Conservation (phyloP, 169 alveolate species). For the Plasmodium sp. region DNA sequence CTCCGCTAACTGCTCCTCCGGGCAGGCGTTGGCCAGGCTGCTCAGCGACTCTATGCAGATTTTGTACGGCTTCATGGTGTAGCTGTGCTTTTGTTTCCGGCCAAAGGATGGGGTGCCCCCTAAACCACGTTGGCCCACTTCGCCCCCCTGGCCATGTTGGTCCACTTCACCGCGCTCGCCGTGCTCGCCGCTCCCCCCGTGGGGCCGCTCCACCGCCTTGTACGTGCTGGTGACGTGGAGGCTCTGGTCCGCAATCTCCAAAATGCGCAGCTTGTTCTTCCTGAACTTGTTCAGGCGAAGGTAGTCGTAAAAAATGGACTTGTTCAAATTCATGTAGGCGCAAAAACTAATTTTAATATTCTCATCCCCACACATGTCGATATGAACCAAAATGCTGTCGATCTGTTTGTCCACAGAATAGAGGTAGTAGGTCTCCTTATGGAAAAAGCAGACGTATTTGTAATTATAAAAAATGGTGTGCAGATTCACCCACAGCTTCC, state of each 20-base stretch:
- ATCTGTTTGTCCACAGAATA: conserved; percentile 28
- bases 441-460: conserved; percentile 28
- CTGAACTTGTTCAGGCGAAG: background rate
- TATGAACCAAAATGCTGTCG: conserved; percentile 35
- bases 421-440: conserved; percentile 32
- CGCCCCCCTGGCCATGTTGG: background rate
- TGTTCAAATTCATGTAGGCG: conserved; percentile 37
- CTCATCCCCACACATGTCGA: conserved; percentile 18
- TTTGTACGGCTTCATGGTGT: conserved; percentile 65
- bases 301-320: conserved; percentile 58
- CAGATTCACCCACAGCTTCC: conserved; percentile 26
- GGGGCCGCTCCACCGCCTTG: background rate
- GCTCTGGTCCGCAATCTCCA: conserved; percentile 19
- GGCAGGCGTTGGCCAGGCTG: background rate
- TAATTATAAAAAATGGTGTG: conserved; percentile 53
- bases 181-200: background rate
- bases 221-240: conserved; percentile 17
- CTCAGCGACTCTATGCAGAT: conserved; percentile 31
- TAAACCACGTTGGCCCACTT: background rate
- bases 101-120: background rate
- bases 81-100: conserved; percentile 36
- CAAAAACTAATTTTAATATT: conserved; percentile 39
- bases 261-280: conserved; percentile 29
- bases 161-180: no score
- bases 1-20: background rate